phyloP scores from a whole-genome alignment of 192 early-diverging fungal genomes.

The Backusella australiensis region DNA sequence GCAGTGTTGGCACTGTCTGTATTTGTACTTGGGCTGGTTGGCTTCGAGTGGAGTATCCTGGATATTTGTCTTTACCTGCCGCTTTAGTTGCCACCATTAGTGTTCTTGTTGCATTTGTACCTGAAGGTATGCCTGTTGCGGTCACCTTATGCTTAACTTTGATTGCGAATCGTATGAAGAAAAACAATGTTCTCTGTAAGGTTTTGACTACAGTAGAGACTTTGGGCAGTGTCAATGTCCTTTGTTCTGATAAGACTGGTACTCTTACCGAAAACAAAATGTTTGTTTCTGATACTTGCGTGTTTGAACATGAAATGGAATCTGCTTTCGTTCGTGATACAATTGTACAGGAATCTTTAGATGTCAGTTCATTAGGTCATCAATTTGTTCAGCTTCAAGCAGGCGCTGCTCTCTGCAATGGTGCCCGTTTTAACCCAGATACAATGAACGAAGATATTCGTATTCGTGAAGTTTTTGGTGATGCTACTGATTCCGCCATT shows the following conservation, averaged over 20 bases:
- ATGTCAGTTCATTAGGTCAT: constrained; percentile 11
- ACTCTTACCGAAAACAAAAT: constrained; percentile 84
- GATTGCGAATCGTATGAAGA: constrained; percentile 77
- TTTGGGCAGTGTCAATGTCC: constrained; percentile 74
- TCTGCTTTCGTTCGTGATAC: constrained; percentile 22
- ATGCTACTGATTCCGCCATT: constrained; percentile 85
- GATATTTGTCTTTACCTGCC: constrained; percentile 47
- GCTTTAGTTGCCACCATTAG: constrained; percentile 53
- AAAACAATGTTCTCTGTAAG: constrained; percentile 72
- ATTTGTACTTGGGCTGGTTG: constrained; percentile 46
- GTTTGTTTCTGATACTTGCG: constrained; percentile 49
- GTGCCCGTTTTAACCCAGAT: constrained; percentile 58
- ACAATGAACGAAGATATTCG: constrained; percentile 35
- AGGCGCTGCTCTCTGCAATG: constrained; percentile 58
- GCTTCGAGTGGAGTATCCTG: constrained; percentile 53
- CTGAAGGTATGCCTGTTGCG: constrained; percentile 74
- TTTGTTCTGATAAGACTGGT: constrained; percentile 87
- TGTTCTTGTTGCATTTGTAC: constrained; percentile 72
- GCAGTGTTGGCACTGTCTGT: constrained; percentile 44
- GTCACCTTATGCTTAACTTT: constrained; percentile 75
- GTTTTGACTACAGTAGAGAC: constrained; percentile 85
- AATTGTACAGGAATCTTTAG: background rate
- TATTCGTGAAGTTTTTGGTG: constrained; percentile 66
- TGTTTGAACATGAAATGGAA: constrained; percentile 40
- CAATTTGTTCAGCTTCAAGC: constrained; percentile 24